phyloP scores from a whole-genome alignment of 148 eudicot genomes.

The Rhododendron griersonianum region DNA sequence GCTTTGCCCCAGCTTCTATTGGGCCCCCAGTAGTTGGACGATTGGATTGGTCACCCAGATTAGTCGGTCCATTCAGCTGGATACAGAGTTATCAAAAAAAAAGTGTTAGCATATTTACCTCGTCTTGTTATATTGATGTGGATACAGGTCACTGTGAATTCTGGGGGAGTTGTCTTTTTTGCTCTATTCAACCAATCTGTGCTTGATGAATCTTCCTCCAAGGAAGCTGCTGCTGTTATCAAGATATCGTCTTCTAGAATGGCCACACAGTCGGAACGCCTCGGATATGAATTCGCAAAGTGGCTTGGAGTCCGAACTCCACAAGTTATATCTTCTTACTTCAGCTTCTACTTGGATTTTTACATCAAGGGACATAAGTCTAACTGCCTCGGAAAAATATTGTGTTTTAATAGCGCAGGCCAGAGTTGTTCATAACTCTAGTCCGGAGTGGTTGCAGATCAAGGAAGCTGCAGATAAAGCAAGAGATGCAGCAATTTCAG shows the following conservation, averaged over 20 bases:
- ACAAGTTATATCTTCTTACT: constrained; percentile 52
- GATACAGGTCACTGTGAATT: constrained; percentile 89
- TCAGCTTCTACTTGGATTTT: constrained; percentile 7
- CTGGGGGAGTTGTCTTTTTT: constrained; percentile 99
- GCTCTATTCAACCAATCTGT: constrained; percentile 69
- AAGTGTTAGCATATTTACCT: not conserved
- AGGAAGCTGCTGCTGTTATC: constrained; percentile 93
- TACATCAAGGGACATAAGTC: not conserved
- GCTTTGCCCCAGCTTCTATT: not conserved
- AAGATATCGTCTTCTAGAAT: constrained; percentile 95
- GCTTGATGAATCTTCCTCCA: constrained; percentile 43
- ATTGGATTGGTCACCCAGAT: not conserved
- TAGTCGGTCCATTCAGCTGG: not conserved
- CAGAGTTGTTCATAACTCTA: constrained; percentile 80
- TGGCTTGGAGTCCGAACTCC: constrained; percentile 94
- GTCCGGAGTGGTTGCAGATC: constrained; percentile 85
- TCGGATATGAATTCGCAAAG: constrained; percentile 96
- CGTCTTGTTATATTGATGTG: constrained; percentile 8
- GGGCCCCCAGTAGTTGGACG: not conserved
- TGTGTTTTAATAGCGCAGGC: constrained; percentile 40
- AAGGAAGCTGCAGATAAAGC: constrained; percentile 96
- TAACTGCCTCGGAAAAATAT: not conserved
- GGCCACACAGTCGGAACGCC: constrained; percentile 98
- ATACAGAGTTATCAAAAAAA: not conserved
- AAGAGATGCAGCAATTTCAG: constrained; percentile 56